phyloP scores from a whole-genome alignment of 495 filamentous ascomycete species.

The Penicillium riverlandense region DNA sequence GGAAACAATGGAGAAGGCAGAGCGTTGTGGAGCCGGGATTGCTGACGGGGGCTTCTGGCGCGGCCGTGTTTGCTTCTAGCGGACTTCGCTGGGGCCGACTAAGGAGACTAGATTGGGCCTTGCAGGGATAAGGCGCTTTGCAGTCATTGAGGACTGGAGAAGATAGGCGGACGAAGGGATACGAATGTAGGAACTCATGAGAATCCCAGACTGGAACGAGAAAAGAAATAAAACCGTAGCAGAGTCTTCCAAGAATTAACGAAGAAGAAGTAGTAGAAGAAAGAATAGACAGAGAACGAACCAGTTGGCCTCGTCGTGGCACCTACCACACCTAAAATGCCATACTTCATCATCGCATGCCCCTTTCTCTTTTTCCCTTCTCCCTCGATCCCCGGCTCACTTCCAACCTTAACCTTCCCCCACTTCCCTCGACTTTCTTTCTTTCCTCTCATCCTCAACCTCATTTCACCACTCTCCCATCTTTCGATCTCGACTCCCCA shows the following conservation, averaged over 20 bases:
- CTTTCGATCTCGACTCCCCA: not conserved
- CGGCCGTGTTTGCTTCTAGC: conserved; percentile 27
- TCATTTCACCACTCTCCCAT: not conserved
- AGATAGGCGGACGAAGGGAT: not conserved
- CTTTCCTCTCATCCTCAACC: not conserved
- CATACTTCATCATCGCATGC: conserved; percentile 1
- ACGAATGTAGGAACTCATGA: not conserved
- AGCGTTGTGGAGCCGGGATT: conserved; percentile 29
- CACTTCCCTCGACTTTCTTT: not conserved
- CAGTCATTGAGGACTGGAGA: conserved; percentile 6
- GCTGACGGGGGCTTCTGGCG: conserved; percentile 32
- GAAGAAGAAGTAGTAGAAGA: not conserved
- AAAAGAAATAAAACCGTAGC: not conserved
- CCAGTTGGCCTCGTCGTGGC: conserved; percentile 6
- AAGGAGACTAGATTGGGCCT: conserved; percentile 10
- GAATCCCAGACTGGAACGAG: not conserved
- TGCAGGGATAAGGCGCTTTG: conserved; percentile 11
- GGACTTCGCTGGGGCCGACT: conserved; percentile 21
- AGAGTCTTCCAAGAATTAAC: conserved; percentile 1
- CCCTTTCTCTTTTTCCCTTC: conserved; percentile 6
- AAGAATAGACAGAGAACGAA: conserved; percentile 14
- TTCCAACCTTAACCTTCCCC: conserved; percentile 4
- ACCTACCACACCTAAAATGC: conserved; percentile 26
- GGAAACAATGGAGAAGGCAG: conserved; percentile 10
- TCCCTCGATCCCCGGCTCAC: too few relatives aligned